Conservation (phyloP, 2,329 filamentous ascomycete species). For the Dactylella cylindrospora region DNA sequence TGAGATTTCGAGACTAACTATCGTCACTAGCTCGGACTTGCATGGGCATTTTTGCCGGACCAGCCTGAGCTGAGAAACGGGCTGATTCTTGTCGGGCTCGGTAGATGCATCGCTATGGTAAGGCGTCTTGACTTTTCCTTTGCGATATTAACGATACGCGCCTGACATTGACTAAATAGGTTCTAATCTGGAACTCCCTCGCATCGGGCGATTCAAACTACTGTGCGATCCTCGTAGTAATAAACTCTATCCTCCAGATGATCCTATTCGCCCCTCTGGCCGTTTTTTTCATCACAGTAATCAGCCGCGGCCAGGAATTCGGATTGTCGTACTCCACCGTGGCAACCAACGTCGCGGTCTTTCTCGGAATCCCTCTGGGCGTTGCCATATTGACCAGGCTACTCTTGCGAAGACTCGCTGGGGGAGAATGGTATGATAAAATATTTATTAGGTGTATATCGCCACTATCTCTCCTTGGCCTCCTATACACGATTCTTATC, state of each 20-base stretch:
- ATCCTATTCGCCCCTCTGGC: conserved; percentile 70
- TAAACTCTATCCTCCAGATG: conserved; percentile 75
- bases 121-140: conserved; percentile 28
- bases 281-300: conserved; percentile 68
- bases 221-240: conserved; percentile 75
- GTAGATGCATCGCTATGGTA: conserved; percentile 86
- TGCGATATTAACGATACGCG: conserved; percentile 1
- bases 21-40: conserved; percentile 60
- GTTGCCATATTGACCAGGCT: conserved; percentile 77
- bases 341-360: conserved; percentile 78
- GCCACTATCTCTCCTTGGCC: conserved; percentile 76
- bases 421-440: conserved; percentile 65
- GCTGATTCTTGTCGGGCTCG: conserved; percentile 78
- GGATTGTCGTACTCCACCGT: conserved; percentile 64
- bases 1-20: too few relatives aligned
- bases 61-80: conserved; percentile 63
- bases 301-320: conserved; percentile 48
- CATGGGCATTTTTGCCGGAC: conserved; percentile 69
- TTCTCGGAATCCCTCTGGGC: conserved; percentile 78
- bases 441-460: conserved; percentile 69
- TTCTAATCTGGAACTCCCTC: conserved; percentile 74
- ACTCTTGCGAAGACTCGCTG: conserved; percentile 58
- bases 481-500: conserved; percentile 83
- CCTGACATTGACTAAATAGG: conserved; percentile 50
- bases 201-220: conserved; percentile 78